Percentiles rank a stretch among this genome's conserved stretches.
Evolutionary conservation across 768 basidiomycete genomes (phyloP).

Genomic region (Xanthoconium purpureum): DNA sequence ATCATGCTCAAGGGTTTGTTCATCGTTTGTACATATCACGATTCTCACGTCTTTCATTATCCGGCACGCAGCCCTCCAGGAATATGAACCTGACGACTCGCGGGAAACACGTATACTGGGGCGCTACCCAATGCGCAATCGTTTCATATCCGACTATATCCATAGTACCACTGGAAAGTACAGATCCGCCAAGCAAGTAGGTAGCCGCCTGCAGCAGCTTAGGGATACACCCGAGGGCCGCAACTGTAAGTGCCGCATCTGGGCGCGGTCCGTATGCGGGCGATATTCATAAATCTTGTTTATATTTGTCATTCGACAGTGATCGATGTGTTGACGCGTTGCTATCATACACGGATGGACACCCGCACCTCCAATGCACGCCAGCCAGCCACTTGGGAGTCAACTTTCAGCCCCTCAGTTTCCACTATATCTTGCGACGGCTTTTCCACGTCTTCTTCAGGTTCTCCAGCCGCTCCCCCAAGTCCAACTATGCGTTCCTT

Average conservation of each 20-base stretch:
- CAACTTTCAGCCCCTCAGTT: constrained; percentile 16
- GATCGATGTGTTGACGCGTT: constrained; percentile 35
- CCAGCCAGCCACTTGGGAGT: constrained; percentile 11
- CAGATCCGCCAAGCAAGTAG: constrained; percentile 76
- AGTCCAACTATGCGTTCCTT: constrained; percentile 20
- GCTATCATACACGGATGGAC: constrained; percentile 29
- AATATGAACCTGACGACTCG: constrained; percentile 71
- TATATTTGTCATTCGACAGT: constrained; percentile 33
- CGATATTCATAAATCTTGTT: constrained; percentile 26
- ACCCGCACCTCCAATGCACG: constrained; percentile 21
- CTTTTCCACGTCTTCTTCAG: constrained; percentile 20
- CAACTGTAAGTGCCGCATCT: constrained; percentile 48
- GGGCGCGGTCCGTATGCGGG: constrained; percentile 28
- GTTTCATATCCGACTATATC: constrained; percentile 79
- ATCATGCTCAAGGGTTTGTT: constrained; percentile 67
- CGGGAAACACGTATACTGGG: constrained; percentile 70
- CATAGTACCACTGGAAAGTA: constrained; percentile 63
- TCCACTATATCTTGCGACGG: constrained; percentile 29
- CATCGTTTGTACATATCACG: constrained; percentile 7
- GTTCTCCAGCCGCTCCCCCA: constrained; percentile 12
- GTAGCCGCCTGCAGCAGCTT: constrained; percentile 76
- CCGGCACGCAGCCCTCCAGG: constrained; percentile 51
- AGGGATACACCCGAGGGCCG: constrained; percentile 72
- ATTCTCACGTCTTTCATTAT: constrained; percentile 22
- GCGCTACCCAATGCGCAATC: constrained; percentile 75